Evolutionary conservation across 2,329 filamentous ascomycete species (phyloP).

Genomic region (Cladosporium sp.): DNA sequence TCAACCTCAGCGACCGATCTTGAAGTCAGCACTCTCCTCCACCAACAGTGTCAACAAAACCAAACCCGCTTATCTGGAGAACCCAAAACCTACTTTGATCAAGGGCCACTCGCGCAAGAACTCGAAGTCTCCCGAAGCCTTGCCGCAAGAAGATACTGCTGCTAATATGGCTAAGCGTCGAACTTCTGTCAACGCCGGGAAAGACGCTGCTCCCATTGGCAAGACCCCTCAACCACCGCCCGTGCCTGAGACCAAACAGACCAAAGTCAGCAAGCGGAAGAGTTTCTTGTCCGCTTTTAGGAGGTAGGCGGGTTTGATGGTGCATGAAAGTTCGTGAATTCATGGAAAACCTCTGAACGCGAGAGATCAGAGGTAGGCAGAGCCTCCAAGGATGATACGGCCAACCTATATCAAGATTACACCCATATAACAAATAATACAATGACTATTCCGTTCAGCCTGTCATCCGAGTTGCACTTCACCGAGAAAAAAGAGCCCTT

Average conservation of each 20-base stretch:
- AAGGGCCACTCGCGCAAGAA: conserved; percentile 1
- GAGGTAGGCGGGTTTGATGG: conserved; percentile 13
- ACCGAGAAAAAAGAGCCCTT: too few species aligned
- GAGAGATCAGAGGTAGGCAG: too few species aligned
- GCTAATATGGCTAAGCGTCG: conserved; percentile 28
- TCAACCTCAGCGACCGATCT: conserved; percentile 3
- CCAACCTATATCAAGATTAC: too few species aligned
- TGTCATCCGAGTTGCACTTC: too few species aligned
- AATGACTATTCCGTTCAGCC: too few species aligned
- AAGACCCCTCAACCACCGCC: conserved; percentile 13
- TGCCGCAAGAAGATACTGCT: conserved; percentile 5
- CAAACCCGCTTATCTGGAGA: conserved; percentile 3
- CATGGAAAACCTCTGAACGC: too few species aligned
- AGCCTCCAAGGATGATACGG: too few species aligned
- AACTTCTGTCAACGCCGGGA: conserved; percentile 15
- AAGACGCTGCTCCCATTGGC: background rate
- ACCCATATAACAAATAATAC: too few species aligned
- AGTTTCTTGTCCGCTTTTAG: conserved; percentile 44
- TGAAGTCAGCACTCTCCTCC: conserved; percentile 2
- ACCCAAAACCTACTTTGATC: conserved; percentile 1
- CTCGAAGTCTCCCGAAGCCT: background rate
- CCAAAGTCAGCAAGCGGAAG: conserved; percentile 44
- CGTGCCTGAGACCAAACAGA: conserved; percentile 25
- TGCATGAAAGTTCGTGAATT: too few species aligned
- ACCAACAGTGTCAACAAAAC: background rate